These are phyloP conservation scores for Pythium vanterpoolii DNA, from an alignment of 352 stramenopile species.

Conservation along the genomic window DNA sequence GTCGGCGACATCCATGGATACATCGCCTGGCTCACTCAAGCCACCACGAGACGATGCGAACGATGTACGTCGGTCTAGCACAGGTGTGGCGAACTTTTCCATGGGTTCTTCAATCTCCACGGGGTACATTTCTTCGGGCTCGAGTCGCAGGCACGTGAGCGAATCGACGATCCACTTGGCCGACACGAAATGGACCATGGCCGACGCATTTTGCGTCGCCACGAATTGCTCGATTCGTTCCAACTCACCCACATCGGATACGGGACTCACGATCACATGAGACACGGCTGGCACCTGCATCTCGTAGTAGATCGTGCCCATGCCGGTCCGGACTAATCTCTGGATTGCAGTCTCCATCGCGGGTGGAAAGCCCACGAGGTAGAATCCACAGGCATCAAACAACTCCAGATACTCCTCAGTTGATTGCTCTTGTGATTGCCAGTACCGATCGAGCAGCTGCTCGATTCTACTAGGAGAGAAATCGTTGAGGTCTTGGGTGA, in stretches of 20 bases:
- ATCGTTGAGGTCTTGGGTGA: conserved; percentile 38
- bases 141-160: conserved; percentile 41
- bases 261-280: conserved; percentile 64
- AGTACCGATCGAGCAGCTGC: conserved; percentile 31
- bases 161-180: conserved; percentile 64
- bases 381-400: conserved; percentile 63
- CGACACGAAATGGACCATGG: conserved; percentile 49
- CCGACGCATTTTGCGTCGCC: conserved; percentile 24
- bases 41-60: conserved; percentile 1
- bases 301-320: conserved; percentile 70
- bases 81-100: not conserved
- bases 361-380: conserved; percentile 49
- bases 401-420: conserved; percentile 42
- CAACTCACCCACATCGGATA: conserved; percentile 31
- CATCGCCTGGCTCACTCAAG: not conserved
- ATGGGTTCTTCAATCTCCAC: conserved; percentile 43
- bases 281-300: conserved; percentile 55
- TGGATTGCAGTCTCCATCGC: conserved; percentile 41
- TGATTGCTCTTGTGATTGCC: not conserved
- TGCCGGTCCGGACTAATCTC: conserved; percentile 50
- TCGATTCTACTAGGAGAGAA: conserved; percentile 25
- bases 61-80: conserved; percentile 1
- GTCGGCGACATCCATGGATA: not conserved
- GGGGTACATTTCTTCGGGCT: conserved; percentile 64
- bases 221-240: conserved; percentile 32